Evolutionary conservation across 2,329 filamentous ascomycete genomes (phyloP).

Genomic region (Coleophoma crateriformis): DNA sequence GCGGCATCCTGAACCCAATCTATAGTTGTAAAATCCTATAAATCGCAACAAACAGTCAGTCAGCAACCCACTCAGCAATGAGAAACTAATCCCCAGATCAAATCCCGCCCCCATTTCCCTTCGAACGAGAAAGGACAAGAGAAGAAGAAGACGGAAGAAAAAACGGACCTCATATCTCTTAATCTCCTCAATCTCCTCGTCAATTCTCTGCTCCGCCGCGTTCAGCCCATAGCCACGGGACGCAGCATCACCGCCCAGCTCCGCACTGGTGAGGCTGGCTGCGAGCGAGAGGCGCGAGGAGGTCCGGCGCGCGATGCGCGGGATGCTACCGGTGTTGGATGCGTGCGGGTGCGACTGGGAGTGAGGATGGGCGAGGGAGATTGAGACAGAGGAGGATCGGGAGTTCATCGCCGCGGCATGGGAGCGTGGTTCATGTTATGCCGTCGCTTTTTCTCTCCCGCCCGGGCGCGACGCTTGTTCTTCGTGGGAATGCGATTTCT

Average conservation of each 20-base stretch:
- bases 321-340: slow-evolving; percentile 43
- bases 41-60: neutral
- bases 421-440: too few species aligned
- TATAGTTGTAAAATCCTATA: slow-evolving; percentile 88
- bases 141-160: too few species aligned
- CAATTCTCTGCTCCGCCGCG: slow-evolving; percentile 64
- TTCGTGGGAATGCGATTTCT: too few species aligned
- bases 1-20: slow-evolving; percentile 99
- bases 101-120: too few species aligned
- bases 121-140: too few species aligned
- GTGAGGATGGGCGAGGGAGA: neutral
- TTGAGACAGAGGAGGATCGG: neutral
- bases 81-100: neutral
- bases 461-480: too few species aligned
- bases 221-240: slow-evolving; percentile 32
- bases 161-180: slow-evolving; percentile 79
- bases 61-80: neutral
- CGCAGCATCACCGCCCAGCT: slow-evolving; percentile 50
- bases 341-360: slow-evolving; percentile 38
- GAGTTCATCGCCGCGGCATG: neutral
- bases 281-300: slow-evolving; percentile 56
- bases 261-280: slow-evolving; percentile 48
- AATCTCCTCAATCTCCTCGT: slow-evolving; percentile 95
- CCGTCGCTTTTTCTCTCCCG: too few species aligned
- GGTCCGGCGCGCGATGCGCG: neutral